Evolutionary conservation across 2,329 filamentous ascomycete genomes (phyloP).

Genomic region (Cordyceps cicadae): DNA sequence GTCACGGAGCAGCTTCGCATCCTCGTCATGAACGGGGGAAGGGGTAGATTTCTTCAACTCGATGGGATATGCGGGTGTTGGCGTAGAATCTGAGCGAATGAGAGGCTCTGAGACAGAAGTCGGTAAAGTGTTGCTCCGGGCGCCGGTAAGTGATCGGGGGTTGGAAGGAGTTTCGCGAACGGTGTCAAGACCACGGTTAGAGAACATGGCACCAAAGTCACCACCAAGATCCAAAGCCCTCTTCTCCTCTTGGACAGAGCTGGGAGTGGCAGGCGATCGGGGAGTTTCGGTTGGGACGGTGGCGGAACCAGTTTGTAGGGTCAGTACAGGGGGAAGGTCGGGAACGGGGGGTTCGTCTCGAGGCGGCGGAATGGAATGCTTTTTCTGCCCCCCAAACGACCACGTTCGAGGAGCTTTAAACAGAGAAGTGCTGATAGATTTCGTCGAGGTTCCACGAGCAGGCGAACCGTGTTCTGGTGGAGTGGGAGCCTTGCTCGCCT

Average conservation of each 20-base stretch:
- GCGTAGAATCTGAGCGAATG: slow-evolving; percentile 24
- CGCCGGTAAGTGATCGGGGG: slow-evolving; percentile 38
- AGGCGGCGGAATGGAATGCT: slow-evolving; percentile 27
- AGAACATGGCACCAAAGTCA: slow-evolving; percentile 50
- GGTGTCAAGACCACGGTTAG: slow-evolving; percentile 40
- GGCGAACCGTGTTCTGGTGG: slow-evolving; percentile 21
- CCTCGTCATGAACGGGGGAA: slow-evolving; percentile 41
- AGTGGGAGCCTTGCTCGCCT: slow-evolving; percentile 31
- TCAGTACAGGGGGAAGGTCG: slow-evolving; percentile 32
- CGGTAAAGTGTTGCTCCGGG: slow-evolving; percentile 33
- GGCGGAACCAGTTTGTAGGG: slow-evolving; percentile 16
- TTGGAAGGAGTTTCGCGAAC: slow-evolving; percentile 31
- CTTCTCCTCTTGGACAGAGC: slow-evolving; percentile 41
- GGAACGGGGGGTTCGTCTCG: slow-evolving; percentile 22
- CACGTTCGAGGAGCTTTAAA: slow-evolving; percentile 51
- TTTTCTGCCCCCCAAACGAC: slow-evolving; percentile 51
- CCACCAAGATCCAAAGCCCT: slow-evolving; percentile 45
- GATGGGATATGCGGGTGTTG: slow-evolving; percentile 37
- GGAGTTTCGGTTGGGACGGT: not conserved
- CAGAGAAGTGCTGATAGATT: slow-evolving; percentile 42
- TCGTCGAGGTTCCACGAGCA: slow-evolving; percentile 24
- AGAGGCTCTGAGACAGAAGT: slow-evolving; percentile 30
- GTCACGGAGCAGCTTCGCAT: slow-evolving; percentile 44
- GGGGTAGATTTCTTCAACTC: slow-evolving; percentile 27
- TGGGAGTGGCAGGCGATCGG: slow-evolving; percentile 42